These are phyloP conservation scores for Lagenaria siceraria DNA, from an alignment of 306 rosid species.

Conservation along the genomic window DNA sequence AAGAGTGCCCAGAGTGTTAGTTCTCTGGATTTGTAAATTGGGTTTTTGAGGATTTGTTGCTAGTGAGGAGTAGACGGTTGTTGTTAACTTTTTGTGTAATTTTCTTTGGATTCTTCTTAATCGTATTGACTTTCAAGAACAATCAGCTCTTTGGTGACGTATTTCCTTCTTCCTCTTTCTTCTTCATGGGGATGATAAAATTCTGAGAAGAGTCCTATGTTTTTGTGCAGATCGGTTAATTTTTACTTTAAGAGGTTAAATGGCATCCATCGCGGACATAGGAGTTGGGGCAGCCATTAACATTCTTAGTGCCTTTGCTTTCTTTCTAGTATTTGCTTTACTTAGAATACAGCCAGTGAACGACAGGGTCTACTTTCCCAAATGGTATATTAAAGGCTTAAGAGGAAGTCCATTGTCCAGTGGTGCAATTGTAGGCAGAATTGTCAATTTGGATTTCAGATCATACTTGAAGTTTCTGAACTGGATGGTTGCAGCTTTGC, in stretches of 20 bases:
- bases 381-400: conserved; percentile 90
- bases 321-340: conserved; percentile 68
- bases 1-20: background rate
- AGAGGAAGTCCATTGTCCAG: conserved; percentile 59
- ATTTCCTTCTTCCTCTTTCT: background rate
- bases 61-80: background rate
- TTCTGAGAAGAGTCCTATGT: background rate
- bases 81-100: background rate
- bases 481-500: conserved; percentile 91
- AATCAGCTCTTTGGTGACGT: background rate
- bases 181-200: background rate
- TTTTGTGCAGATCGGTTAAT: conserved; percentile 1
- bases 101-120: background rate
- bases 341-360: conserved; percentile 90
- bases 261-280: conserved; percentile 78
- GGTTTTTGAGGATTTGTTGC: background rate
- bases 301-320: conserved; percentile 60
- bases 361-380: conserved; percentile 94
- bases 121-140: background rate
- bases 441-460: conserved; percentile 82
- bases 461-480: conserved; percentile 62
- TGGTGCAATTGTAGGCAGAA: conserved; percentile 58
- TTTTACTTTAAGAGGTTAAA: conserved; percentile 6
- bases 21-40: background rate
- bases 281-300: conserved; percentile 84